A percentile compares a stretch with the other conserved stretches of the same genome.
Conservation (phyloP, 129 eudicot species). For the Flaveria robusta region DNA sequence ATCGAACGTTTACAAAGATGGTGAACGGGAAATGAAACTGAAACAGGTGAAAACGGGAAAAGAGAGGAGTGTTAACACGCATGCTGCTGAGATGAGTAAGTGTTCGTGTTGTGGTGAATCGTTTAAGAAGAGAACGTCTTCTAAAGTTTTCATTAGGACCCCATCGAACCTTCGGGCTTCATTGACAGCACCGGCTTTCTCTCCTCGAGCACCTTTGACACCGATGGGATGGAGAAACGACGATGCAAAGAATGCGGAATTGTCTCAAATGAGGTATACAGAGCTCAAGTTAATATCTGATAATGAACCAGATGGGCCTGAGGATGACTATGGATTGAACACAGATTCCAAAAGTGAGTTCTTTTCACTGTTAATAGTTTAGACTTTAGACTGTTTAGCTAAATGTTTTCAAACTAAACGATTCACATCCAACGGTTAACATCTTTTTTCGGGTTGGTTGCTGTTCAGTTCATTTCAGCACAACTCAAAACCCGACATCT, state of each 20-base stretch:
- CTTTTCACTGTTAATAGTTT: neutral
- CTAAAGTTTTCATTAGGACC: slow-evolving; percentile 39
- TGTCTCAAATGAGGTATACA: slow-evolving; percentile 46
- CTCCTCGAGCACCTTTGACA: slow-evolving; percentile 57
- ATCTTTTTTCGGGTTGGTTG: too few species aligned
- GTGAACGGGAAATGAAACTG: slow-evolving; percentile 36
- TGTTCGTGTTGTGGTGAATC: slow-evolving; percentile 89
- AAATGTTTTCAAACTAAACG: too few species aligned
- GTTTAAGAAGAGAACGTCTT: slow-evolving; percentile 39
- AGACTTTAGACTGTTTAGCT: too few species aligned
- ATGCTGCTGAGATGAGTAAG: slow-evolving; percentile 23
- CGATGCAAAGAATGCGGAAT: slow-evolving; percentile 42
- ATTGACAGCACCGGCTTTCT: slow-evolving; percentile 32
- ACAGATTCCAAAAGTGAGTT: slow-evolving; percentile 42
- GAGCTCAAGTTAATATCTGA: slow-evolving; percentile 52
- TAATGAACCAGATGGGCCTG: slow-evolving; percentile 37
- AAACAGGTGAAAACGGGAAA: slow-evolving; percentile 43
- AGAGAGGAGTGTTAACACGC: slow-evolving; percentile 23
- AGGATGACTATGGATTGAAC: slow-evolving; percentile 35
- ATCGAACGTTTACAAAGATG: slow-evolving; percentile 36
- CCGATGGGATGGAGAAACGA: slow-evolving; percentile 45
- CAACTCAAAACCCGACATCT: neutral
- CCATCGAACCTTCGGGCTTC: slow-evolving; percentile 33
- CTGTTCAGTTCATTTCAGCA: neutral
- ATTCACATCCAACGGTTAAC: too few species aligned